Conservation (phyloP, 2,329 filamentous ascomycete genomes). For the Achaetomium macrosporum region DNA sequence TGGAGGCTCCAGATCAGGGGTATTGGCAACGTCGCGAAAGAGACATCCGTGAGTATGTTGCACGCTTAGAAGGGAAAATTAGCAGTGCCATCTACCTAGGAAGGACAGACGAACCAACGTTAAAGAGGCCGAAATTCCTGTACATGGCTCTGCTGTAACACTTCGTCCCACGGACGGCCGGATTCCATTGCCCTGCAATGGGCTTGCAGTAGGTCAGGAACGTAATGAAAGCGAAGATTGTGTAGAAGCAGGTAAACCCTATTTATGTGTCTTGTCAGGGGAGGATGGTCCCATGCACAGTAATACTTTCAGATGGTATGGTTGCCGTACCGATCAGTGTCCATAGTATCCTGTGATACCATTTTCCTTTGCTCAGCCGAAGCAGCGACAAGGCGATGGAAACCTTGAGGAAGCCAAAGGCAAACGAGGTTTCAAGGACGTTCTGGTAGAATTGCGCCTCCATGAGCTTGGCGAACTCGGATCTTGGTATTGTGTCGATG, state of each 20-base stretch:
- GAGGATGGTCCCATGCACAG: not conserved
- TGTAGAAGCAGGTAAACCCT: slow-evolving; percentile 22
- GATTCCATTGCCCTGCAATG: slow-evolving; percentile 18
- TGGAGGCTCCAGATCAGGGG: slow-evolving; percentile 30
- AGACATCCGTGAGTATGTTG: slow-evolving; percentile 30
- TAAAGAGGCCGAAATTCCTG: slow-evolving; percentile 21
- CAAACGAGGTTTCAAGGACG: slow-evolving; percentile 21
- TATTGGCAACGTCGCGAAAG: slow-evolving; percentile 27
- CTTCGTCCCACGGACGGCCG: not conserved
- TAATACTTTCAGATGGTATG: not conserved
- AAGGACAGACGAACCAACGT: slow-evolving; percentile 16
- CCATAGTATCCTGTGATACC: slow-evolving; percentile 21
- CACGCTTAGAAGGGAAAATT: slow-evolving; percentile 19
- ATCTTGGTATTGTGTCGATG: slow-evolving; percentile 11
- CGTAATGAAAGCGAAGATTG: slow-evolving; percentile 21
- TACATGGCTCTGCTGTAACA: slow-evolving; percentile 21
- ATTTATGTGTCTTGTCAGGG: not conserved
- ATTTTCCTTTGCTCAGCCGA: slow-evolving; percentile 17
- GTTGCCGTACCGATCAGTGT: slow-evolving; percentile 13
- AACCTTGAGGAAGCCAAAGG: slow-evolving; percentile 23
- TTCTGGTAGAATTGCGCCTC: slow-evolving; percentile 23
- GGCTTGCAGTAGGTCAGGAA: slow-evolving; percentile 21
- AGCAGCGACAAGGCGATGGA: slow-evolving; percentile 23
- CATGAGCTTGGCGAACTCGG: slow-evolving; percentile 10
- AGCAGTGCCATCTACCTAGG: not conserved